Percentiles rank a stretch among this genome's conserved stretches.
phyloP scores from a whole-genome alignment of 768 basidiomycete genomes.

The Hericium coralloides region DNA sequence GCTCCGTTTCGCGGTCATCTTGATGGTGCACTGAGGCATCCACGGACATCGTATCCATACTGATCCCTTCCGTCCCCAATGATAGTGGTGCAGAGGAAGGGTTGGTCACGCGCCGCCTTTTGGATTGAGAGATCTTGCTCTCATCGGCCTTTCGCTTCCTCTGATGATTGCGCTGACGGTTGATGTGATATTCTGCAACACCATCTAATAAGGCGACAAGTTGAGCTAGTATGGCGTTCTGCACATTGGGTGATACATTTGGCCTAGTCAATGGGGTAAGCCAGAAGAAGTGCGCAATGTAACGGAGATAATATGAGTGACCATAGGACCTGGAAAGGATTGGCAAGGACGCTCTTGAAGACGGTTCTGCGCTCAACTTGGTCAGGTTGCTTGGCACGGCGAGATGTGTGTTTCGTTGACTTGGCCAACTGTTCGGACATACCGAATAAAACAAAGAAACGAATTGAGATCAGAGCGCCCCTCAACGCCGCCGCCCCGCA shows the following conservation, averaged over 20 bases:
- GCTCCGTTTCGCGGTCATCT: neutral
- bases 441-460: neutral
- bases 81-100: neutral
- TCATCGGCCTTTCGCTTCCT: neutral
- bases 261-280: slow-evolving; percentile 38
- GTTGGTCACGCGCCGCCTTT: neutral
- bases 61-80: too few relatives aligned
- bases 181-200: slow-evolving; percentile 32
- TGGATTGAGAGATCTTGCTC: neutral
- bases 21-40: neutral
- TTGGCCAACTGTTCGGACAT: slow-evolving; percentile 47
- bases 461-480: too few relatives aligned
- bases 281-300: slow-evolving; percentile 5
- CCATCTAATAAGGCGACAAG: slow-evolving; percentile 43
- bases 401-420: slow-evolving; percentile 49
- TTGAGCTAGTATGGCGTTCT: slow-evolving; percentile 48
- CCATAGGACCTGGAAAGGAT: slow-evolving; percentile 66
- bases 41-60: neutral
- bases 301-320: slow-evolving; percentile 21
- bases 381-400: slow-evolving; percentile 44
- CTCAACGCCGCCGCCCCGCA: too few relatives aligned
- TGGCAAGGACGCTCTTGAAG: slow-evolving; percentile 65
- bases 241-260: slow-evolving; percentile 48
- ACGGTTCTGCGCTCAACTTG: slow-evolving; percentile 47
- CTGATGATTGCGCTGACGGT: slow-evolving; percentile 4